phyloP scores from a whole-genome alignment of 2,329 filamentous ascomycete species.

The Botrytis tulipae region DNA sequence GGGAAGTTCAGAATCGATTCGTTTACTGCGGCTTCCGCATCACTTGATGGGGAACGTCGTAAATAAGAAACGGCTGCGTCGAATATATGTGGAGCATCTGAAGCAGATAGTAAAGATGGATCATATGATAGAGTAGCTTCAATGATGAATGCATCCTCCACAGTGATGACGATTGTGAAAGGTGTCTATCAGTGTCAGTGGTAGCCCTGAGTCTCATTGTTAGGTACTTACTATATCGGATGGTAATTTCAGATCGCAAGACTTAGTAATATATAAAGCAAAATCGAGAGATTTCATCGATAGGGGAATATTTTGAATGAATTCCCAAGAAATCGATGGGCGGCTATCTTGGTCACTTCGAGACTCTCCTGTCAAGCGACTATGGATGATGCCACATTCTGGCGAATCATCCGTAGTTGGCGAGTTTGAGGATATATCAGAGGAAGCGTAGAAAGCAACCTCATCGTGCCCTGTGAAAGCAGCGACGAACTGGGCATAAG shows the following conservation, averaged over 20 bases:
- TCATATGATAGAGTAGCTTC: neutral
- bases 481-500: constrained; percentile 5
- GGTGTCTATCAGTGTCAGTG: neutral
- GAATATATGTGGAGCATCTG: constrained; percentile 10
- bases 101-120: neutral
- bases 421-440: neutral
- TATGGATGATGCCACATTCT: neutral
- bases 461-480: constrained; percentile 10
- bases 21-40: neutral
- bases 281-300: neutral
- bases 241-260: neutral
- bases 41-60: constrained; percentile 4
- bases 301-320: neutral
- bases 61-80: neutral
- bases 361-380: neutral
- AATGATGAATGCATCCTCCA: neutral
- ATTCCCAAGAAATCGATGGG: neutral
- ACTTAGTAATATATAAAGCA: neutral
- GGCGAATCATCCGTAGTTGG: neutral
- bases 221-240: neutral
- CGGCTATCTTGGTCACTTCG: neutral
- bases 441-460: neutral
- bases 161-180: neutral
- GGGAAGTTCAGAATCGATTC: constrained; percentile 5
- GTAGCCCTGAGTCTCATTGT: neutral